Conservation (phyloP, 1,284 basidiomycete species). For the Takashimella tepidaria region DNA sequence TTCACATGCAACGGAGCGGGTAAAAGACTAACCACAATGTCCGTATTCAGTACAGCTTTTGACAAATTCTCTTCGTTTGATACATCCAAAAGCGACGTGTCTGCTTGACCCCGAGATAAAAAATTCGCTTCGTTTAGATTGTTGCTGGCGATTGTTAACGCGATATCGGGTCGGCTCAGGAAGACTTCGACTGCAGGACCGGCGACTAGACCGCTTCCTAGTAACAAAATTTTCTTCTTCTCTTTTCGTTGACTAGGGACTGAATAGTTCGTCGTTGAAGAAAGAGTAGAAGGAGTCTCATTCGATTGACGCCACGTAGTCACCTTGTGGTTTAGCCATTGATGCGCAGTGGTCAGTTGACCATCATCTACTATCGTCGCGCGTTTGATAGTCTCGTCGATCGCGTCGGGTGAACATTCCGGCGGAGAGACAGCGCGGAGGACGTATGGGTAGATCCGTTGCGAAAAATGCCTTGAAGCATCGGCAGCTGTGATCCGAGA, state of each 20-base stretch:
- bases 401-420: conserved; percentile 30
- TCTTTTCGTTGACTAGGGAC: conserved; percentile 11
- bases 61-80: conserved; percentile 54
- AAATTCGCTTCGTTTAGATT: conserved; percentile 58
- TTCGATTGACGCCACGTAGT: conserved; percentile 44
- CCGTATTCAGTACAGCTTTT: conserved; percentile 55
- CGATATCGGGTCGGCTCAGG: conserved; percentile 56
- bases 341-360: conserved; percentile 54
- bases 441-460: conserved; percentile 63
- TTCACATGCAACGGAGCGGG: conserved; percentile 71
- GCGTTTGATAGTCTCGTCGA: conserved; percentile 54
- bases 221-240: conserved; percentile 69
- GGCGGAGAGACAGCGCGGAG: conserved; percentile 47
- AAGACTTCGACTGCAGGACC: conserved; percentile 75
- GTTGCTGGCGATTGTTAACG: conserved; percentile 72
- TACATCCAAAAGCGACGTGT: conserved; percentile 61
- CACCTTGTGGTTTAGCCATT: conserved; percentile 58
- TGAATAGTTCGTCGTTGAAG: neutral
- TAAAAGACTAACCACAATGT: conserved; percentile 60
- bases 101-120: conserved; percentile 58
- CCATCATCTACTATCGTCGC: conserved; percentile 70
- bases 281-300: neutral
- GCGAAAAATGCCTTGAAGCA: conserved; percentile 70
- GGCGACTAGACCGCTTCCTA: conserved; percentile 90
- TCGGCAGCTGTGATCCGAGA: conserved; percentile 51